Conservation (phyloP, 305 asterid species). For the Rubia occidens region DNA sequence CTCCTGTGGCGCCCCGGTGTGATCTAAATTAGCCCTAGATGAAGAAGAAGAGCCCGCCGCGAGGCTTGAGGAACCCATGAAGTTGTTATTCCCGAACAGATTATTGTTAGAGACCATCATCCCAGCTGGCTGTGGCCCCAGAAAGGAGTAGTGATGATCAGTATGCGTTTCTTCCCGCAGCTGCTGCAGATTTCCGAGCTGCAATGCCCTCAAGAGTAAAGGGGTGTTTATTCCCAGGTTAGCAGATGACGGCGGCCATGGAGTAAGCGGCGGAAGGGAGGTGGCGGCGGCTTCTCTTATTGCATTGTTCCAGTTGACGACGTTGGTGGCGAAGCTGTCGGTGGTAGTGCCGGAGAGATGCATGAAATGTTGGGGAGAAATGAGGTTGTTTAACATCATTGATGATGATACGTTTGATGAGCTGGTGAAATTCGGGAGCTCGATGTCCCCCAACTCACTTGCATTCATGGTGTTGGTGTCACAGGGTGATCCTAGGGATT, state of each 20-base stretch:
- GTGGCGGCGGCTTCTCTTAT: conserved; percentile 23
- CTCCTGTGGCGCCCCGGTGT: conserved; percentile 33
- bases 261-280: conserved; percentile 27
- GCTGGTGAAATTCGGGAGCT: conserved; percentile 31
- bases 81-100: conserved; percentile 31
- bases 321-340: conserved; percentile 11
- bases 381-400: conserved; percentile 14
- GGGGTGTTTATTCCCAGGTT: conserved; percentile 44
- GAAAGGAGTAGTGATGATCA: conserved; percentile 29
- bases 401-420: conserved; percentile 6
- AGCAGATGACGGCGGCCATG: conserved; percentile 21
- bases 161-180: not conserved
- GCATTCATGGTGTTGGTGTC: conserved; percentile 36
- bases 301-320: conserved; percentile 26
- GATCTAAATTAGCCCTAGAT: conserved; percentile 23
- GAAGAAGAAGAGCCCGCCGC: conserved; percentile 35
- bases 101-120: conserved; percentile 2
- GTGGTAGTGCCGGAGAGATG: not conserved
- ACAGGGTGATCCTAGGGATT: conserved; percentile 51
- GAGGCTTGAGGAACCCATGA: conserved; percentile 17
- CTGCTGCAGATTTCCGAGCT: conserved; percentile 32
- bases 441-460: conserved; percentile 49
- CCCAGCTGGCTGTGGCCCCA: conserved; percentile 23
- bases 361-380: conserved; percentile 8
- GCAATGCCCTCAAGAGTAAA: conserved; percentile 61